Conservation (phyloP, 2,329 filamentous ascomycete species). For the Lachnellula willkommii region DNA sequence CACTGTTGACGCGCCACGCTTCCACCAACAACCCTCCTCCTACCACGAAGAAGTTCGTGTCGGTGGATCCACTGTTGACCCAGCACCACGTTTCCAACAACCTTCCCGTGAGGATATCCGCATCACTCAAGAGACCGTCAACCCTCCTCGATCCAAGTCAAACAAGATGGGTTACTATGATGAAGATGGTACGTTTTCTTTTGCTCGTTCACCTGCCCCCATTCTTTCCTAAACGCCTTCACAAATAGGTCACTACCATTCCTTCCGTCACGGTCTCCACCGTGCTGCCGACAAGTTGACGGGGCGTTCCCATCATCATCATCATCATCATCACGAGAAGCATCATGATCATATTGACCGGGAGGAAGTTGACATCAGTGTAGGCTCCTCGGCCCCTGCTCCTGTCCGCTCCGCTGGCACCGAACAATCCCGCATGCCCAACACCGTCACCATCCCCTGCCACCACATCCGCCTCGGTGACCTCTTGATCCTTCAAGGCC, state of each 20-base stretch:
- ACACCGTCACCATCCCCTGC: conserved; percentile 97
- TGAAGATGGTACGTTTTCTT: conserved; percentile 48
- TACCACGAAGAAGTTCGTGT: conserved; percentile 22
- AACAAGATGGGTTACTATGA: conserved; percentile 75
- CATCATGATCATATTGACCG: conserved; percentile 11
- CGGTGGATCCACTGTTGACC: conserved; percentile 27
- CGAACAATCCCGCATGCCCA: conserved; percentile 42
- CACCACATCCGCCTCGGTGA: conserved; percentile 99
- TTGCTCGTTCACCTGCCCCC: conserved; percentile 9
- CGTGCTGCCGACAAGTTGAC: conserved; percentile 60
- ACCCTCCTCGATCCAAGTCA: conserved; percentile 29
- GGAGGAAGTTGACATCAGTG: conserved; percentile 29
- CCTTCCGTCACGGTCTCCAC: conserved; percentile 65
- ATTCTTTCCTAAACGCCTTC: conserved; percentile 23
- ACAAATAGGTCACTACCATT: conserved; percentile 60
- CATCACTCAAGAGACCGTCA: conserved; percentile 31
- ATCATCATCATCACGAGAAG: conserved; percentile 35
- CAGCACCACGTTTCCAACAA: conserved; percentile 19
- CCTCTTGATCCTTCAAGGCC: conserved; percentile 97
- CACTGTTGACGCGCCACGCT: conserved; percentile 52
- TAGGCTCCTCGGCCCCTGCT: conserved; percentile 13
- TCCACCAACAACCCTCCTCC: conserved; percentile 9
- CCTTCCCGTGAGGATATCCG: conserved; percentile 17
- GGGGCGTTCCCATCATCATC: conserved; percentile 49
- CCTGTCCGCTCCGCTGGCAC: conserved; percentile 11